Percentiles rank a stretch among this genome's conserved stretches.
phyloP scores from a whole-genome alignment of 768 basidiomycete species.

The Serendipita sp. region DNA sequence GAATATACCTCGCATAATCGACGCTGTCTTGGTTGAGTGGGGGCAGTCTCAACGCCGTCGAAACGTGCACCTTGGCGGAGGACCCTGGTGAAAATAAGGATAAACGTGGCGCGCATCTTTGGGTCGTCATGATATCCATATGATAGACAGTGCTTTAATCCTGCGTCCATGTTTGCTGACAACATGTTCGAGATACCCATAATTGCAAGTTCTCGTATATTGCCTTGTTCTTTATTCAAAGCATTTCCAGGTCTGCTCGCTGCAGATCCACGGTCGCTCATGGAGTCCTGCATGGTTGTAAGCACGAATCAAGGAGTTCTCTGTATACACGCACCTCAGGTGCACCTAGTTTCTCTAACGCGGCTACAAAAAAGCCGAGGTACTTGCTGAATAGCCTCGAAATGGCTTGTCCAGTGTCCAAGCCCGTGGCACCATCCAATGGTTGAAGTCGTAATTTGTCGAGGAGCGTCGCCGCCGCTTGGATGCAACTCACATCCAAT shows the following conservation, averaged over 20 bases:
- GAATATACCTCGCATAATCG: slow-evolving; percentile 42
- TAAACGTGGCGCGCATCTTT: slow-evolving; percentile 60
- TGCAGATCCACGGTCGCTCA: not conserved
- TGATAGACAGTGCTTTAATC: slow-evolving; percentile 73
- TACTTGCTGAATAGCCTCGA: slow-evolving; percentile 72
- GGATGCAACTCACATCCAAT: slow-evolving; percentile 56
- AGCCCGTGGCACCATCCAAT: slow-evolving; percentile 35
- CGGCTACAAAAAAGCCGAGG: slow-evolving; percentile 45
- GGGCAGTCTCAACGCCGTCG: slow-evolving; percentile 38
- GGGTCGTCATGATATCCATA: slow-evolving; percentile 62
- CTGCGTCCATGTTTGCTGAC: slow-evolving; percentile 70
- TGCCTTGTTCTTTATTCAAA: slow-evolving; percentile 11
- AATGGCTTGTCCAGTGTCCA: slow-evolving; percentile 46
- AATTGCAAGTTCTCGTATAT: slow-evolving; percentile 62
- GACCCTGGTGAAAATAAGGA: slow-evolving; percentile 69
- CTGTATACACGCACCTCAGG: not conserved
- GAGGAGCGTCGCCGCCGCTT: slow-evolving; percentile 57
- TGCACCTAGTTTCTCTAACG: slow-evolving; percentile 26
- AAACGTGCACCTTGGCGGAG: slow-evolving; percentile 70
- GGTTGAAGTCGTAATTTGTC: slow-evolving; percentile 57
- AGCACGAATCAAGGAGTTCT: not conserved
- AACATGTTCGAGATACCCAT: slow-evolving; percentile 69
- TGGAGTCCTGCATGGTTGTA: not conserved
- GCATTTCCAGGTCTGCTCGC: not conserved
- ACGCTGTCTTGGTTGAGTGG: slow-evolving; percentile 32